These are phyloP conservation scores for Spatholobus suberectus DNA, from an alignment of 306 rosid species.

Conservation along the genomic window DNA sequence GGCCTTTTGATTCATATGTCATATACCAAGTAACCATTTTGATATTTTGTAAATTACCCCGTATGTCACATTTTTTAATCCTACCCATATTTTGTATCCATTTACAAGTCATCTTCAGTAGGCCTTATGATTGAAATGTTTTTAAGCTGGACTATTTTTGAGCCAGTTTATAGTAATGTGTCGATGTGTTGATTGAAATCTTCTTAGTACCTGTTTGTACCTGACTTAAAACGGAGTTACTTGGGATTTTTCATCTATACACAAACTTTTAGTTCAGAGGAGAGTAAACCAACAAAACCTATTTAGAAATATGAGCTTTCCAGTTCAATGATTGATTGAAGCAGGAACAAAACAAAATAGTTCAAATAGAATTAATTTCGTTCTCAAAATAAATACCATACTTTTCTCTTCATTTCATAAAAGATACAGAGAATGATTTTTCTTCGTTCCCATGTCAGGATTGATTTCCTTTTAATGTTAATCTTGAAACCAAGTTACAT, in stretches of 20 bases:
- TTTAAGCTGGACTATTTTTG: background rate
- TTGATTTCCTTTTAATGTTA: background rate
- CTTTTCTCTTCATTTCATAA: slow-evolving; percentile 16
- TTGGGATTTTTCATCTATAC: background rate
- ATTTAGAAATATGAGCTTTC: background rate
- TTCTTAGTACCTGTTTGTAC: background rate
- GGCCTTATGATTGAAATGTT: background rate
- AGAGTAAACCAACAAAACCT: background rate
- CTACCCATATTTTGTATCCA: background rate
- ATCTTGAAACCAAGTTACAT: background rate
- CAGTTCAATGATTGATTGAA: background rate
- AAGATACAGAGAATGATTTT: background rate
- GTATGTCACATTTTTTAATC: background rate
- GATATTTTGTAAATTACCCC: background rate
- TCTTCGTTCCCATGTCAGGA: background rate
- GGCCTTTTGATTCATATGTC: background rate
- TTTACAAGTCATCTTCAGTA: background rate
- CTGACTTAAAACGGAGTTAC: background rate
- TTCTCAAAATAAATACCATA: background rate
- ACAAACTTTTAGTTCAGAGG: background rate
- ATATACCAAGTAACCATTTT: background rate
- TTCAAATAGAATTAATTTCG: background rate
- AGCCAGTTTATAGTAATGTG: background rate
- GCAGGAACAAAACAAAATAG: background rate
- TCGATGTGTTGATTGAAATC: background rate